A percentile compares a stretch with the other conserved stretches of the same genome.
Conservation (phyloP, 768 basidiomycete genomes). For the Mrakia hoshinonis region DNA sequence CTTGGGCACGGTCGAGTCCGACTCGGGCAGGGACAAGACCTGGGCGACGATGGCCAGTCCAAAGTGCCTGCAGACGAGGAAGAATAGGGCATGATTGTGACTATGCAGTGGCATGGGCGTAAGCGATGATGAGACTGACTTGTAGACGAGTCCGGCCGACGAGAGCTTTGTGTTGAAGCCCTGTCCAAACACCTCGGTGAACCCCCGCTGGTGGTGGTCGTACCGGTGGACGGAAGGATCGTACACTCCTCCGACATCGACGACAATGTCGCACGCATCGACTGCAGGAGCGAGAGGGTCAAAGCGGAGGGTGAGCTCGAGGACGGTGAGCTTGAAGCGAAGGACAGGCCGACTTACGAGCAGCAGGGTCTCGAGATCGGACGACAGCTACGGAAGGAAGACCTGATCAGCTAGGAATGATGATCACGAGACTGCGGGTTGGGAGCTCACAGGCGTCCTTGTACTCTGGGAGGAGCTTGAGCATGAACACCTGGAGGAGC, state of each 20-base stretch:
- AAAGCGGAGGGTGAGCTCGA: neutral
- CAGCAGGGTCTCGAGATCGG: constrained; percentile 38
- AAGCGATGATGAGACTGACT: constrained; percentile 48
- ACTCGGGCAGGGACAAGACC: constrained; percentile 46
- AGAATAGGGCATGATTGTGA: neutral
- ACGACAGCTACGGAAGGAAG: constrained; percentile 33
- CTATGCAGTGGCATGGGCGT: neutral
- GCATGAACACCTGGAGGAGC: constrained; percentile 51
- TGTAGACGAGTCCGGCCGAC: constrained; percentile 89
- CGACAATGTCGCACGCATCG: constrained; percentile 80
- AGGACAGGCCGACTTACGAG: constrained; percentile 33
- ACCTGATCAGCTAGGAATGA: neutral
- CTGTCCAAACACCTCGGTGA: constrained; percentile 77
- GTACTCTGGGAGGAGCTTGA: constrained; percentile 68
- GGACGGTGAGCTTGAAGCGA: neutral
- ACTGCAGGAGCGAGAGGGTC: constrained; percentile 31
- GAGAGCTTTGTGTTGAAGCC: constrained; percentile 82
- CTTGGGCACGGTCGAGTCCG: constrained; percentile 58
- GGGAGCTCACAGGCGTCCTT: constrained; percentile 56
- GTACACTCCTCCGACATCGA: constrained; percentile 91
- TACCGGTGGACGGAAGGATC: constrained; percentile 68
- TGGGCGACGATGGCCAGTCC: constrained; percentile 75
- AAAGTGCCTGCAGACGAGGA: constrained; percentile 51
- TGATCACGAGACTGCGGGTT: neutral
- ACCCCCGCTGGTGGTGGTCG: constrained; percentile 95